These are phyloP conservation scores for Geosiphon pyriformis DNA, from an alignment of 192 early-diverging fungal species.

Conservation along the genomic window DNA sequence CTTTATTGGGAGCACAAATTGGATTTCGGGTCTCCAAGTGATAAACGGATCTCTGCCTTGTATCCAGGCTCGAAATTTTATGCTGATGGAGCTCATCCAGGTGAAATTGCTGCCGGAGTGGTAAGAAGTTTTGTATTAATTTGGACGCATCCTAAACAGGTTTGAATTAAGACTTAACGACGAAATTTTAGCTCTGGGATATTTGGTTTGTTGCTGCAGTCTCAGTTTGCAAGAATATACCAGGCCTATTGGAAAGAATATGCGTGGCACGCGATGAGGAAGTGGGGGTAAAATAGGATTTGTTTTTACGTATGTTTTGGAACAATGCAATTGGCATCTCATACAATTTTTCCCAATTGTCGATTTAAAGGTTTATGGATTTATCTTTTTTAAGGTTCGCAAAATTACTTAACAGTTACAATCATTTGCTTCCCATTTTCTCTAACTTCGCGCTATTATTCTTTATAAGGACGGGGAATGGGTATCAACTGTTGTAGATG, in stretches of 20 bases:
- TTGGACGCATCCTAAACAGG: too few species aligned
- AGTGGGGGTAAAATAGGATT: constrained; percentile 35
- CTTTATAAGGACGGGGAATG: too few species aligned
- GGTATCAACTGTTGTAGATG: constrained; percentile 48
- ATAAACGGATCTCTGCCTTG: constrained; percentile 34
- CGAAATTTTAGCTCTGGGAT: constrained; percentile 12
- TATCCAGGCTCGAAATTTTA: constrained; percentile 49
- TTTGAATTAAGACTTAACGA: background rate
- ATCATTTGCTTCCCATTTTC: background rate
- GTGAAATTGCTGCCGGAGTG: constrained; percentile 31
- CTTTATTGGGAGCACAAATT: background rate
- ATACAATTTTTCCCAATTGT: too few species aligned
- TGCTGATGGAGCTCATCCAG: constrained; percentile 34
- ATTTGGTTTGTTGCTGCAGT: constrained; percentile 45
- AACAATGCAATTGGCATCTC: too few species aligned
- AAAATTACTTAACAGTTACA: background rate
- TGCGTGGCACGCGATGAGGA: constrained; percentile 51
- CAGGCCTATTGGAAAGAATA: constrained; percentile 37
- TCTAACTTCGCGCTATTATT: too few species aligned
- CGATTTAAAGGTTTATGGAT: constrained; percentile 38
- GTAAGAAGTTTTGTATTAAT: too few species aligned
- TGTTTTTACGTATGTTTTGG: too few species aligned
- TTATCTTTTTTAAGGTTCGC: constrained; percentile 44
- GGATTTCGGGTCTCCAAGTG: background rate
- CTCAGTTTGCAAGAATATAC: constrained; percentile 39